phyloP scores from a whole-genome alignment of 441 rosid genomes.

The Metrosideros polymorpha region DNA sequence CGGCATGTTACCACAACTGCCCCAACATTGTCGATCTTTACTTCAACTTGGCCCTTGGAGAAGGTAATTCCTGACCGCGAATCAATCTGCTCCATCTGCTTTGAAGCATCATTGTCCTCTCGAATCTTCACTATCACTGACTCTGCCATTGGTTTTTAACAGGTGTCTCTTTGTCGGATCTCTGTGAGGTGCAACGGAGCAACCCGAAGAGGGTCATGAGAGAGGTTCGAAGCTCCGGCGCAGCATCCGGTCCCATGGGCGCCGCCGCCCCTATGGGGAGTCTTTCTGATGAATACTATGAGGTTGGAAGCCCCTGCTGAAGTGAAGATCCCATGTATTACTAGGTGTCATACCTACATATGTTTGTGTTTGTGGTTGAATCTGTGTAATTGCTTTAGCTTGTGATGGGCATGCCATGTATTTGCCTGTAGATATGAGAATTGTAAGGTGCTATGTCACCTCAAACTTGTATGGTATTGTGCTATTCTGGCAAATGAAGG shows the following conservation, averaged over 20 bases:
- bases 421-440: not conserved
- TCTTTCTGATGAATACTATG: not conserved
- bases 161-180: not conserved
- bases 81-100: not conserved
- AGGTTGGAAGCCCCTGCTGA: not conserved
- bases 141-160: not conserved
- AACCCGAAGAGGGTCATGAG: not conserved
- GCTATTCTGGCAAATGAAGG: not conserved
- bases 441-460: not conserved
- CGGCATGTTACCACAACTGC: slow-evolving; percentile 18
- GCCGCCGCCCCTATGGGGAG: not conserved
- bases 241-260: not conserved
- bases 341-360: not conserved
- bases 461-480: not conserved
- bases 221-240: not conserved
- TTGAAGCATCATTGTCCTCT: not conserved
- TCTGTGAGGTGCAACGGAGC: not conserved
- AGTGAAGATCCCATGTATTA: not conserved
- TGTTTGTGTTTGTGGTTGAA: not conserved
- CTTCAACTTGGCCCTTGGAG: slow-evolving; percentile 33
- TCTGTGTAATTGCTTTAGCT: not conserved
- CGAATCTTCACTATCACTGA: not conserved
- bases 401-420: not conserved
- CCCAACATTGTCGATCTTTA: slow-evolving; percentile 38
- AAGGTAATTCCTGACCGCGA: slow-evolving; percentile 10